Base-by-base conservation (phyloP, 495 filamentous ascomycete genomes). In the Xylaria palmicola region DNA sequence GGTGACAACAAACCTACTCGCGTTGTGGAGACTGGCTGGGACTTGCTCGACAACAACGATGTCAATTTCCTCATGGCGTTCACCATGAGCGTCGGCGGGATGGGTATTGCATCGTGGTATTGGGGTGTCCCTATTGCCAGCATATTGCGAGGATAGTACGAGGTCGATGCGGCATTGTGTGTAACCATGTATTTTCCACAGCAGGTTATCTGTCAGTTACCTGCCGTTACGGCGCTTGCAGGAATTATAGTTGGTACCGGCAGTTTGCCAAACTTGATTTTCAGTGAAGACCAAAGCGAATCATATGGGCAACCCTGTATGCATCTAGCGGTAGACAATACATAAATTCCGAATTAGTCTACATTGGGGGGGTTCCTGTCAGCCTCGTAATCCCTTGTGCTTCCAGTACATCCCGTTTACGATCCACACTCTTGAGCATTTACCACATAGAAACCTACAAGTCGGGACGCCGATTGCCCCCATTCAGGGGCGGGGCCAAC, bases 51-150 rank as follows among this genome's bases (percentile, higher is more conserved):
- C 69, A 98, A 98, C 66, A 98, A 98, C 70, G 88, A 85, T 26
- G 92, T 98, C 59, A 98, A 98, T 69, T 78, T 96, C 22, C 68
- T 92, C 26, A 97, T 97, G 93, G 93, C 93, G 0, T 76, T 83
- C 8, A 72, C 75, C 0, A 94, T 95, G 86, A 97, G 90, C 69
- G 36, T 91, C 13, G 85, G 85, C 4, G 90, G 87, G 7, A 96
- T 98, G 86, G 79, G 77, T 0, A 72, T 88, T 6, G 79, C 79
- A 24, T 71, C 74, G 49, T 83, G 78, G 79, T 78, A 79, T 50
- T 85, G 81, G 81, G 69, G 63, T 0, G 66, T 83, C 19, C 77
- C 82, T 8, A 59, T 81, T 4, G 63, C 62, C 20, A 77, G 68
- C 30, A 74, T 78, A 6, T 64, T 80, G 8, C 60, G 62, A 54